Conservation (phyloP, 108 stramenopile species). For the Skeletonema tropicum region DNA sequence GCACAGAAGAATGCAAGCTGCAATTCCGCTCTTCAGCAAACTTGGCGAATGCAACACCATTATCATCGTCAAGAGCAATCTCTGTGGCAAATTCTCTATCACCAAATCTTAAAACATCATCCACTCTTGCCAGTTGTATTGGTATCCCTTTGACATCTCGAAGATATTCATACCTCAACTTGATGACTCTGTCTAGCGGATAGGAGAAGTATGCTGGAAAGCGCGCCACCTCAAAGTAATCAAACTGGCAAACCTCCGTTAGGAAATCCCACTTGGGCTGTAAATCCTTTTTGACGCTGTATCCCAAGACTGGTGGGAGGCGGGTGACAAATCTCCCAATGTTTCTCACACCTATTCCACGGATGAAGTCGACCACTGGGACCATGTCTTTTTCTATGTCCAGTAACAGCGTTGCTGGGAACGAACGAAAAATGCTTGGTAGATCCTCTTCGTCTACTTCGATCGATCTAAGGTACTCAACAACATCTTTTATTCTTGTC, state of each 20-base stretch:
- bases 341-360: constrained; percentile 63
- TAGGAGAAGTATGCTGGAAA: constrained; percentile 88
- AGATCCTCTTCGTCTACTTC: constrained; percentile 63
- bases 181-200: constrained; percentile 74
- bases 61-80: constrained; percentile 66
- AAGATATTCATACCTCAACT: constrained; percentile 73
- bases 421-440: constrained; percentile 67
- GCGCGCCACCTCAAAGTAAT: constrained; percentile 63
- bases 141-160: constrained; percentile 58
- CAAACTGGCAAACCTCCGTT: constrained; percentile 54
- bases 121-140: constrained; percentile 56
- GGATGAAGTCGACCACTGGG: constrained; percentile 68
- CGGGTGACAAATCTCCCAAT: constrained; percentile 75
- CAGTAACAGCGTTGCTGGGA: constrained; percentile 66
- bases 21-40: constrained; percentile 46
- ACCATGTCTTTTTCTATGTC: constrained; percentile 62
- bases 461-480: constrained; percentile 45
- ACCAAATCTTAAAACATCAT: constrained; percentile 72
- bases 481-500: constrained; percentile 52
- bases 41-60: constrained; percentile 53
- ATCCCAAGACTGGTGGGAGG: constrained; percentile 76
- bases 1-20: constrained; percentile 12
- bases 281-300: constrained; percentile 74
- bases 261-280: constrained; percentile 83
- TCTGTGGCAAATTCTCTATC: constrained; percentile 75